Conservation (phyloP, 108 stramenopile genomes). For the Licmophora abbreviata region DNA sequence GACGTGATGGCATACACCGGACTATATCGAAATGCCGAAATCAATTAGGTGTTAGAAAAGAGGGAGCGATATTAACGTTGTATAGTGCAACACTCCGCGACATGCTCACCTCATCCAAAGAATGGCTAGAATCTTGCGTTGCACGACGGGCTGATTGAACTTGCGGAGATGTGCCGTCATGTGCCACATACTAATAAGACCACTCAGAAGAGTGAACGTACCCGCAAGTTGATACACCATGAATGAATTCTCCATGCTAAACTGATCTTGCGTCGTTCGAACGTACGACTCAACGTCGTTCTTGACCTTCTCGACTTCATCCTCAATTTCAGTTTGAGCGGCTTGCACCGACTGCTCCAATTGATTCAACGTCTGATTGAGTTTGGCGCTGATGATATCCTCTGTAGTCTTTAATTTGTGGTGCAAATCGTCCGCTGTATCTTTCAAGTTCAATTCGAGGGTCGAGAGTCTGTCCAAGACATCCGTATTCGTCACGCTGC, state of each 20-base stretch:
- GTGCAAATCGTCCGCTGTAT: conserved; percentile 16
- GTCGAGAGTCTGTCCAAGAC: conserved; percentile 39
- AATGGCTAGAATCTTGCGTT: conserved; percentile 86
- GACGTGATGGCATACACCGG: conserved; percentile 72
- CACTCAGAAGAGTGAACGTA: conserved; percentile 80
- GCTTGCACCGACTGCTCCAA: conserved; percentile 29
- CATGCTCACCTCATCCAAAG: conserved; percentile 83
- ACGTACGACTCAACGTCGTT: conserved; percentile 63
- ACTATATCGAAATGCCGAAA: conserved; percentile 7
- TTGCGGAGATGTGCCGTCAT: conserved; percentile 80
- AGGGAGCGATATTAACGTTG: no score
- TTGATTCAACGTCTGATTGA: conserved; percentile 29
- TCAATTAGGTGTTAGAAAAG: no score
- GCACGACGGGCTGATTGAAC: conserved; percentile 78
- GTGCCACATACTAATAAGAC: conserved; percentile 90
- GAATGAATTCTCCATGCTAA: conserved; percentile 87
- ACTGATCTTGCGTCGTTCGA: conserved; percentile 79
- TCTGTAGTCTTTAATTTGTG: conserved; percentile 15
- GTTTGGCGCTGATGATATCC: conserved; percentile 15
- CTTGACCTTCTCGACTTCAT: conserved; percentile 48
- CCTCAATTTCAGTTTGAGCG: conserved; percentile 41
- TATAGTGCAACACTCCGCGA: conserved; percentile 47
- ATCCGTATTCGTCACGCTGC: conserved; percentile 72
- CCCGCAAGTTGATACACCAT: conserved; percentile 91
- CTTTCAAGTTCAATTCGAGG: conserved; percentile 28